These are phyloP conservation scores for Pseudogymnoascus sp. DNA, from an alignment of 2,329 filamentous ascomycete genomes.

Conservation along the genomic window DNA sequence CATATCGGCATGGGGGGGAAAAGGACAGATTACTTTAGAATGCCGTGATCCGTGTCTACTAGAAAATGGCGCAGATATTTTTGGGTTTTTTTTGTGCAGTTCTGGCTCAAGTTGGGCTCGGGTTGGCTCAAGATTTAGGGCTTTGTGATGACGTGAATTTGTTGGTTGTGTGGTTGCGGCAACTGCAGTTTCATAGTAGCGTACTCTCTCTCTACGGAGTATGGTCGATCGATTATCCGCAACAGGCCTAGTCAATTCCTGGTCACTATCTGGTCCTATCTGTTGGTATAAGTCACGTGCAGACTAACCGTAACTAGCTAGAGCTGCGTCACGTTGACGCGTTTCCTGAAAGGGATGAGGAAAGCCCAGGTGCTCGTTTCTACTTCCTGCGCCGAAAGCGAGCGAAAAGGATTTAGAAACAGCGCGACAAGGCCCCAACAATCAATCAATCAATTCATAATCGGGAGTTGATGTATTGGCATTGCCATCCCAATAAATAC, in stretches of 20 bases:
- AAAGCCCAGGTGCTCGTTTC: not conserved
- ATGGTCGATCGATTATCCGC: not conserved
- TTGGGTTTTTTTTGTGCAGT: not conserved
- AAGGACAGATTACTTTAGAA: constrained; percentile 8
- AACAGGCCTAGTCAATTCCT: not conserved
- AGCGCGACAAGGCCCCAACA: constrained; percentile 6
- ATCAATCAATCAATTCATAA: not conserved
- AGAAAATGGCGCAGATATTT: constrained; percentile 7
- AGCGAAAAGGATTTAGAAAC: not conserved
- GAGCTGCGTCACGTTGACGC: not conserved
- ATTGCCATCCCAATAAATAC: not conserved
- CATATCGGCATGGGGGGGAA: not conserved
- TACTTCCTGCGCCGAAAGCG: not conserved
- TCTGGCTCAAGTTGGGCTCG: not conserved
- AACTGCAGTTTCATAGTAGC: too few relatives aligned
- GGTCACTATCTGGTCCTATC: not conserved
- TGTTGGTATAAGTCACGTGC: not conserved
- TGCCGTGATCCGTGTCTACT: constrained; percentile 7
- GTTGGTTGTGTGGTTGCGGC: not conserved
- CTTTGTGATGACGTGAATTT: constrained; percentile 1
- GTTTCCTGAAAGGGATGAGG: not conserved
- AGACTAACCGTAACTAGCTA: not conserved
- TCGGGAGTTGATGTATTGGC: not conserved
- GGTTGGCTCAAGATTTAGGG: not conserved
- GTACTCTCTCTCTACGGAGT: too few relatives aligned